Conservation (phyloP, 2,329 filamentous ascomycete species). For the Teratosphaeria viscida region DNA sequence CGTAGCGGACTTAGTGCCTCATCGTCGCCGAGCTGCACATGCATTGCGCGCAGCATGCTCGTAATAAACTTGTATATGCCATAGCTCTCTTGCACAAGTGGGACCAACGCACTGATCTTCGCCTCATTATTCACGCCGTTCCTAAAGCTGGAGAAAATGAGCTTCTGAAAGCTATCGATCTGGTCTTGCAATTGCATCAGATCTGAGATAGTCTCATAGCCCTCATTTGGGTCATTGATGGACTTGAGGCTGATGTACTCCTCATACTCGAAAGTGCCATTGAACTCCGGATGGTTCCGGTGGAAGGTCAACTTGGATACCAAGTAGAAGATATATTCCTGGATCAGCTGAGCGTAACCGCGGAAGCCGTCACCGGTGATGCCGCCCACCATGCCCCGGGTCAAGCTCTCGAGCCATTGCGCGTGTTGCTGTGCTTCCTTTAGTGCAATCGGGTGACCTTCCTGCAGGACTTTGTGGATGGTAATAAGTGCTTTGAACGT, state of each 20-base stretch:
- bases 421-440: constrained; percentile 82
- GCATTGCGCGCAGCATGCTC: constrained; percentile 98
- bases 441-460: constrained; percentile 80
- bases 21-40: constrained; percentile 78
- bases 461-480: constrained; percentile 93
- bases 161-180: constrained; percentile 96
- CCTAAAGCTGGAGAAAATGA: constrained; percentile 95
- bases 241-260: constrained; percentile 97
- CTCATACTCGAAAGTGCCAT: constrained; percentile 97
- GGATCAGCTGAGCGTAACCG: constrained; percentile 81
- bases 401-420: constrained; percentile 86
- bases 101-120: constrained; percentile 84
- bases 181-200: constrained; percentile 95
- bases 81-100: constrained; percentile 93
- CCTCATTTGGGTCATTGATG: constrained; percentile 97
- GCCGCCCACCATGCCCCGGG: constrained; percentile 62
- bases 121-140: constrained; percentile 90
- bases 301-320: constrained; percentile 95
- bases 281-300: constrained; percentile 93
- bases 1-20: constrained; percentile 84
- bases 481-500: constrained; percentile 98
- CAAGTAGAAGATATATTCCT: constrained; percentile 93
- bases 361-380: constrained; percentile 60
- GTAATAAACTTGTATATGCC: constrained; percentile 99
- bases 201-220: constrained; percentile 90